Percentiles rank a stretch among this genome's conserved stretches.
phyloP scores from a whole-genome alignment of 257 asterid genomes.

The Przewalskia tangutica region DNA sequence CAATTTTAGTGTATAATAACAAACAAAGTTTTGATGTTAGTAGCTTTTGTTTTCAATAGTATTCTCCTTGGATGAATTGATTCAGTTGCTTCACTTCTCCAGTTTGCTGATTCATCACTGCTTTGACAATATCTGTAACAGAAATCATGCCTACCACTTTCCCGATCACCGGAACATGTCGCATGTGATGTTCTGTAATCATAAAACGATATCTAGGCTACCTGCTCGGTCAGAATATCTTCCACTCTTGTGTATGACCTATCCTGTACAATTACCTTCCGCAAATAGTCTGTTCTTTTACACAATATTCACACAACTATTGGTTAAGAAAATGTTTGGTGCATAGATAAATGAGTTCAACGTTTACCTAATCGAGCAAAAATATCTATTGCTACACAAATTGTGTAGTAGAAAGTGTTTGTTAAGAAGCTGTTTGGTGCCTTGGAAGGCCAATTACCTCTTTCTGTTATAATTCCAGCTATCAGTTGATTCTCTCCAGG shows the following conservation, averaged over 20 bases:
- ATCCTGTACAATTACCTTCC: constrained; percentile 57
- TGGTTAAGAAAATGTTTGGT: background rate
- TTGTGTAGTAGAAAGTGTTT: background rate
- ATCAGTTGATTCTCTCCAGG: constrained; percentile 52
- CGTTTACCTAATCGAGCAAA: background rate
- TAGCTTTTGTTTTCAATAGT: constrained; percentile 18
- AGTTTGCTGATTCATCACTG: constrained; percentile 58
- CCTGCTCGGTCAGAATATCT: constrained; percentile 76
- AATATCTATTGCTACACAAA: background rate
- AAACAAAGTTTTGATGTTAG: background rate
- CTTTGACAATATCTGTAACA: constrained; percentile 51
- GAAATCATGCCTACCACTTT: constrained; percentile 79
- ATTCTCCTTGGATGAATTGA: constrained; percentile 52
- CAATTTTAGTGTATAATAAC: background rate
- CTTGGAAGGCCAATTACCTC: constrained; percentile 31
- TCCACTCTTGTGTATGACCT: constrained; percentile 63
- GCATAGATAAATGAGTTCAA: background rate
- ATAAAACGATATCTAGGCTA: constrained; percentile 4
- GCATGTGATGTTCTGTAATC: constrained; percentile 50
- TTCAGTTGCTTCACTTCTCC: constrained; percentile 57
- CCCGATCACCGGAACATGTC: constrained; percentile 76
- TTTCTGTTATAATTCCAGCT: constrained; percentile 76
- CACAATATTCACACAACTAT: background rate
- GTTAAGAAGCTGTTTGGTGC: background rate
- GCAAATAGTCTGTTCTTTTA: constrained; percentile 40